Evolutionary conservation across 1,139 yeast genomes (phyloP).

Genomic region (Debaryomyces subglobosus): DNA sequence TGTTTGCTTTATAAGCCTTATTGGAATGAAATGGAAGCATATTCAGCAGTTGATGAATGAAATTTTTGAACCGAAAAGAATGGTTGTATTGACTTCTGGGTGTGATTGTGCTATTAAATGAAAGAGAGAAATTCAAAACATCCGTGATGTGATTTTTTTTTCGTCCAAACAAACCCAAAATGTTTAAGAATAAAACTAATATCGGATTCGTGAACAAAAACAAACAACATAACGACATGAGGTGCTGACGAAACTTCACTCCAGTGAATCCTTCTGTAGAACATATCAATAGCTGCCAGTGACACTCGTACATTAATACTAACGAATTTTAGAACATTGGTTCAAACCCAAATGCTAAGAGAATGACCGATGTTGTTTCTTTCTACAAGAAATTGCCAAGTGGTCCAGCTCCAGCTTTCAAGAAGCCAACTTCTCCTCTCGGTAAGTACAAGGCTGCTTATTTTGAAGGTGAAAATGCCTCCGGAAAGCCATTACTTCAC

Average conservation of each 20-base stretch:
- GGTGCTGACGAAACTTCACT: not conserved
- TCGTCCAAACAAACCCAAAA: not conserved
- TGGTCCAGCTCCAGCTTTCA: constrained; percentile 79
- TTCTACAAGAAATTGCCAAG: constrained; percentile 97
- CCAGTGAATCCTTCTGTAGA: not conserved
- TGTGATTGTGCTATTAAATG: too few relatives aligned
- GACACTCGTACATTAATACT: not conserved
- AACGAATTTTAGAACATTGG: constrained; percentile 69
- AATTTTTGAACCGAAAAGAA: too few relatives aligned
- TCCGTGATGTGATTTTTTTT: too few relatives aligned
- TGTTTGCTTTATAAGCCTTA: too few relatives aligned
- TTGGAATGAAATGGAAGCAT: too few relatives aligned
- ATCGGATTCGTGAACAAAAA: not conserved
- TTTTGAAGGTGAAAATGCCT: constrained; percentile 77
- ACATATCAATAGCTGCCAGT: not conserved
- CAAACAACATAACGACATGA: not conserved
- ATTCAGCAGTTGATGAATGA: too few relatives aligned
- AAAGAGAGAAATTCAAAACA: too few relatives aligned
- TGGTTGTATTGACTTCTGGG: too few relatives aligned
- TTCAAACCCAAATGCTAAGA: constrained; percentile 93
- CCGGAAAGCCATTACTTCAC: constrained; percentile 82
- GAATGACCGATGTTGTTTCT: constrained; percentile 92
- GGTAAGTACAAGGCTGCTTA: constrained; percentile 79
- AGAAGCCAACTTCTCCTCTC: constrained; percentile 70
- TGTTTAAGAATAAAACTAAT: not conserved